Evolutionary conservation across 2,329 filamentous ascomycete genomes (phyloP).

Genomic region (Aspergillus costaricaensis): DNA sequence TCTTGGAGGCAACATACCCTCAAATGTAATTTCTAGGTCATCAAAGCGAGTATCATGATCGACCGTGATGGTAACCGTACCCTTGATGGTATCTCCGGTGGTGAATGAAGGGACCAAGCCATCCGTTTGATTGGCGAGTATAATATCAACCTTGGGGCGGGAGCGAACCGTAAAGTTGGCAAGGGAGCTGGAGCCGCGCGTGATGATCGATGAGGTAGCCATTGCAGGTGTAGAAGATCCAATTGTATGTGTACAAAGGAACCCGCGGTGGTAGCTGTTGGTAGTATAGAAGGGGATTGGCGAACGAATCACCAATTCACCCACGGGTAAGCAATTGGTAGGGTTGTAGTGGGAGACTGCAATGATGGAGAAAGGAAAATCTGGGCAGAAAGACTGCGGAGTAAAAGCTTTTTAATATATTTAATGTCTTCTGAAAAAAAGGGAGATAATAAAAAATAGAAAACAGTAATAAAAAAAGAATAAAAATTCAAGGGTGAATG

Average conservation of each 20-base stretch:
- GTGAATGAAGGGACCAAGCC: slow-evolving; percentile 53
- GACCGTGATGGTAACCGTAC: slow-evolving; percentile 53
- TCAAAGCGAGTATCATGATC: slow-evolving; percentile 59
- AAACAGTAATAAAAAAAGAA: slow-evolving; percentile 1
- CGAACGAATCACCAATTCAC: not conserved
- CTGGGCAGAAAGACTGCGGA: not conserved
- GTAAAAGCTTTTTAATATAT: not conserved
- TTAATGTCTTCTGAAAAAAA: not conserved
- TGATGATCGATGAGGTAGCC: slow-evolving; percentile 30
- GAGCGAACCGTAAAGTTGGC: slow-evolving; percentile 31
- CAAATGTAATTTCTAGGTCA: slow-evolving; percentile 59
- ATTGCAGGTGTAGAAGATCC: not conserved
- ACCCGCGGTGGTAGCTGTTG: not conserved
- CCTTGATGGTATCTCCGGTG: slow-evolving; percentile 60
- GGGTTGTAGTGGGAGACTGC: not conserved
- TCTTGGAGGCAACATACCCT: slow-evolving; percentile 44
- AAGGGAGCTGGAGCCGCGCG: slow-evolving; percentile 28
- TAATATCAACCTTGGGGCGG: slow-evolving; percentile 35
- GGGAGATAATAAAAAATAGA: not conserved
- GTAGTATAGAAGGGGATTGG: not conserved
- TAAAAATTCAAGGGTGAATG: slow-evolving; percentile 12
- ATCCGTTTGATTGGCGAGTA: slow-evolving; percentile 32
- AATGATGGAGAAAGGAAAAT: not conserved
- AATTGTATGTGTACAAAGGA: slow-evolving; percentile 1
- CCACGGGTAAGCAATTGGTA: not conserved